Conservation (phyloP, 192 early-diverging fungal genomes). For the Entomortierella chlamydospora region DNA sequence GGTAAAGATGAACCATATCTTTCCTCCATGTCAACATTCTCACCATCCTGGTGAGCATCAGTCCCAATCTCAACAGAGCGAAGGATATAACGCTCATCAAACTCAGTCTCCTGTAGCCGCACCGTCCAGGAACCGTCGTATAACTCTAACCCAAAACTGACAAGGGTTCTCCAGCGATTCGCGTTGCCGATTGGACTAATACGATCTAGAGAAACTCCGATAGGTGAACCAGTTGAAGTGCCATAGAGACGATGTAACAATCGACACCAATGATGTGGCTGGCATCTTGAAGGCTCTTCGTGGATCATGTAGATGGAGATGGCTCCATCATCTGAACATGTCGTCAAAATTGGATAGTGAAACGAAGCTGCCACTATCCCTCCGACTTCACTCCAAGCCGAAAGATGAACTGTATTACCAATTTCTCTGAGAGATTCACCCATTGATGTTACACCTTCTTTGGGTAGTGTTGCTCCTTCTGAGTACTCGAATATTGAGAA, state of each 20-base stretch:
- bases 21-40: neutral
- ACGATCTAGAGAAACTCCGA: constrained; percentile 9
- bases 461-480: neutral
- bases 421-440: constrained; percentile 10
- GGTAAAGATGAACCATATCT: neutral
- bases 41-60: neutral
- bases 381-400: constrained; percentile 25
- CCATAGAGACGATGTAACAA: constrained; percentile 41
- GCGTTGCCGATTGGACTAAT: neutral
- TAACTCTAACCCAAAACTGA: constrained; percentile 32
- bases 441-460: neutral
- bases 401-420: constrained; percentile 14
- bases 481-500: constrained; percentile 41
- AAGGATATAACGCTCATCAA: constrained; percentile 23
- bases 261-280: constrained; percentile 22
- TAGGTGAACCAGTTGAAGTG: constrained; percentile 14
- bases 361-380: constrained; percentile 26
- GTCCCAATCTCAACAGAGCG: constrained; percentile 30
- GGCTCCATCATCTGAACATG: constrained; percentile 22
- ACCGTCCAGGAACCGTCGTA: constrained; percentile 43
- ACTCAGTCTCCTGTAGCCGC: constrained; percentile 41
- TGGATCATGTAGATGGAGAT: constrained; percentile 41
- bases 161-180: constrained; percentile 13
- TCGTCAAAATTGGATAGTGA: constrained; percentile 25
- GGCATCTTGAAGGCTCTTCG: neutral